Base-by-base conservation (phyloP, 2,329 filamentous ascomycete genomes). In the Hypoxylon rubiginosum region DNA sequence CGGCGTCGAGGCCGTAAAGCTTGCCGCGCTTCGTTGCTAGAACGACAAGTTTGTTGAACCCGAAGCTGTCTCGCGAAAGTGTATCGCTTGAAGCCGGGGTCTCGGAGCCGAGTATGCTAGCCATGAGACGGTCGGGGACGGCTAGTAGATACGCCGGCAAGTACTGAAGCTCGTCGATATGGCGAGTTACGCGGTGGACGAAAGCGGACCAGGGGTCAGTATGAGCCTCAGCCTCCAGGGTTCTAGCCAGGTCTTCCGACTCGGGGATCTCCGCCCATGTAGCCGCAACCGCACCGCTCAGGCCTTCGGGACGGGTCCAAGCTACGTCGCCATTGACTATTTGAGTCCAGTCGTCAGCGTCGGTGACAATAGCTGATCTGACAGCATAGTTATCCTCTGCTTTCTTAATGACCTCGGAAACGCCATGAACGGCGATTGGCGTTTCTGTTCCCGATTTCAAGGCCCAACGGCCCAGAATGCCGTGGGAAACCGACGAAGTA, bases 141-240 rank as follows among this genome's bases (percentile, higher is more conserved):
- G 83, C 83, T 67, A 88, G 85, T 2, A 97, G 79, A 80, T 91
- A 97, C 0, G 84, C 86, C 0, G 94, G 94, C 3, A 98, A 84
- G 71, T 91, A 84, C 74, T 91, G 84, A 41, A 97, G 83, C 70
- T 97, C 96, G 49, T 88, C 84, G 13, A 93, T 73, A 76, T 99
- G 96, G 49, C 96, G 91, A 68, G 87, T 91, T 13, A 97, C 85
- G 13, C 96, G 91, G 79, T 97, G 94, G 28, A 95, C 81, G 75
- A 97, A 99, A n/a, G 96, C 96, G 10, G 87, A 84, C 5, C 92
- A 74, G 2, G 92, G 85, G 75, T 91, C 97, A 74, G 91, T 91
- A 75, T 97, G 92, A 3, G 92, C 92, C 80, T 99, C 95, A 24
- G 92, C 88, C 71, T 97, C 92, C 7, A 98, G 84, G 30, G 93